Evolutionary conservation across 169 alveolate genomes (phyloP).

Genomic region (Perkinsus marinus): DNA sequence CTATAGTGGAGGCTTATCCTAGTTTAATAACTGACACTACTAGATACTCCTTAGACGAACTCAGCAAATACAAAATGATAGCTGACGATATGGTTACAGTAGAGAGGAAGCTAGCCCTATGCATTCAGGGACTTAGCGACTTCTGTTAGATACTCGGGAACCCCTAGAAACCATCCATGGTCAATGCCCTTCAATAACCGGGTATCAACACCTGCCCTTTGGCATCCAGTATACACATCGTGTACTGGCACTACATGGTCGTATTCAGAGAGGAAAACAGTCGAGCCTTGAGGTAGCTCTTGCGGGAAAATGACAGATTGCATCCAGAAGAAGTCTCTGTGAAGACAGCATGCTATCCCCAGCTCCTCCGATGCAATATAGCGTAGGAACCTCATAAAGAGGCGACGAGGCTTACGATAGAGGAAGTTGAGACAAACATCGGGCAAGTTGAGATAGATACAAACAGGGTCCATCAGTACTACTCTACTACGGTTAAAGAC

Average conservation of each 20-base stretch:
- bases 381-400: not conserved
- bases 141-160: not conserved
- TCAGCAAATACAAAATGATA: no score
- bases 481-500: not conserved
- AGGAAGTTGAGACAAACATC: not conserved
- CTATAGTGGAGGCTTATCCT: no score
- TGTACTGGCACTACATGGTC: not conserved
- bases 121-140: not conserved
- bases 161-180: not conserved
- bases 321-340: not conserved
- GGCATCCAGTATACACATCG: not conserved
- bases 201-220: not conserved
- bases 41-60: no score
- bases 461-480: not conserved
- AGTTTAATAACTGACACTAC: no score
- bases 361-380: not conserved
- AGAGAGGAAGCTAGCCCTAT: not conserved
- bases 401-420: not conserved
- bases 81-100: no score
- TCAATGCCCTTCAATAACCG: not conserved
- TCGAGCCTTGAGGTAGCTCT: not conserved
- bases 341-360: not conserved
- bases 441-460: not conserved
- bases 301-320: not conserved
- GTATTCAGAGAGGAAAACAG: not conserved